Evolutionary conservation across 2,329 filamentous ascomycete genomes (phyloP), one percentile per base, ranked within the genome.

Genomic region (Xylaria sp.): DNA sequence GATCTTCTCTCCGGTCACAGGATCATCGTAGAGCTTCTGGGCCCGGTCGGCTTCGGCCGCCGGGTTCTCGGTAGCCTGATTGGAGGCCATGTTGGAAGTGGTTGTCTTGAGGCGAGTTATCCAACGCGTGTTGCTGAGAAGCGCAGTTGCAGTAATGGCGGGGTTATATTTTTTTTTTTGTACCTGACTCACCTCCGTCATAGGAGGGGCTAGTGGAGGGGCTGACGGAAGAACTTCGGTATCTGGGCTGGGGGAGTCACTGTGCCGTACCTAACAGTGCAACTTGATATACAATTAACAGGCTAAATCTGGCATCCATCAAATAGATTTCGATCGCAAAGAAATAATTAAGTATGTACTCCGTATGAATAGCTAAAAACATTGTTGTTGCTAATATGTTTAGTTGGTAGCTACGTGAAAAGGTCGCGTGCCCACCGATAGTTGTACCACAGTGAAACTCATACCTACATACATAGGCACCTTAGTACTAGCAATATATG

Each of bases 1-100:
- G 70, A 92, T 80, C 81, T 83, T 90, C 84, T 99, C 96, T 77
- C 96, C 96, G 15, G 96, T 98, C 72, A 94, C 93, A 78, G 97
- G 93, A 81, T 99, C 96, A 60, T 96, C 88, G 81, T 94, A 88
- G 75, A 97, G 87, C 83, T 95, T 93, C 78, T 88, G 88, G 74
- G 91, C 81, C 76, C 83, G 82, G 73, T 88, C 86, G 72, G 83
- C 62, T 23, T 66, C 70, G 41, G 64, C 60, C 2, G 64, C 67
- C 39, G 63, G 49, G 51, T 36, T 52, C 23, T 64, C 52, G 8
- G 54, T 28, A 13, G 6, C 54, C 25, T 58, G 55, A 15, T 64
- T 56, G 33, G 43, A 58, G 15, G 62, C 62, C 62, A 64, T 64
- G 33, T 23, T 57, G 54, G 20, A 15, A 58, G 28, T 28, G 23